Evolutionary conservation across 257 asterid species (phyloP).

Genomic region (Nicotiana obtusifolia): DNA sequence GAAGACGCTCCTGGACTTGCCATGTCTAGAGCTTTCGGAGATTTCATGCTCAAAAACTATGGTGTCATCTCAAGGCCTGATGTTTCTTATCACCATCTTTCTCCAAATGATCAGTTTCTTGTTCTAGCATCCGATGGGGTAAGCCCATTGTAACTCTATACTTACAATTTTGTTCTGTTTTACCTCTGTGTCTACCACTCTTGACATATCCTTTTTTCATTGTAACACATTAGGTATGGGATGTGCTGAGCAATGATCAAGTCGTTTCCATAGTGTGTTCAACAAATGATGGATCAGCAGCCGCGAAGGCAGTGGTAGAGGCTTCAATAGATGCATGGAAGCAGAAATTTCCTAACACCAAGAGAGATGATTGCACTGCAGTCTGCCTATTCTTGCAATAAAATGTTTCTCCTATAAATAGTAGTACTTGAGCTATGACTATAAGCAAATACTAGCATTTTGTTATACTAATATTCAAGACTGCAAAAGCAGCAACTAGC

Average conservation of each 20-base stretch:
- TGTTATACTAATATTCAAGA: neutral
- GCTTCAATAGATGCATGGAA: constrained; percentile 63
- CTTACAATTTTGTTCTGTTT: neutral
- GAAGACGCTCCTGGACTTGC: constrained; percentile 83
- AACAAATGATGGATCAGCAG: constrained; percentile 39
- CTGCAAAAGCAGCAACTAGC: neutral
- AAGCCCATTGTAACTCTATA: neutral
- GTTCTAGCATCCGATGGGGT: constrained; percentile 92
- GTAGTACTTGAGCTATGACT: neutral
- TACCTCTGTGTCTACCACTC: neutral
- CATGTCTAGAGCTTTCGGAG: constrained; percentile 85
- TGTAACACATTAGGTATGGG: constrained; percentile 57
- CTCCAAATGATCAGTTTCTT: constrained; percentile 56
- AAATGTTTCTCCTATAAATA: neutral
- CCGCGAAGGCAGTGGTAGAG: constrained; percentile 69
- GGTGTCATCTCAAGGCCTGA: constrained; percentile 72
- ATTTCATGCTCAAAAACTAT: constrained; percentile 54
- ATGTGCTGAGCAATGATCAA: constrained; percentile 61
- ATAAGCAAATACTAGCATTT: neutral
- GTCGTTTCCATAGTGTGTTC: constrained; percentile 43
- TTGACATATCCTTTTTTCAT: neutral
- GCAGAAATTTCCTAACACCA: constrained; percentile 48
- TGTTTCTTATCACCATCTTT: constrained; percentile 42
- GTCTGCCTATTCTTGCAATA: constrained; percentile 51
- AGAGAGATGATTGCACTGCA: constrained; percentile 73